Conservation (phyloP, 2,329 filamentous ascomycete genomes). For the Claviceps citrina region DNA sequence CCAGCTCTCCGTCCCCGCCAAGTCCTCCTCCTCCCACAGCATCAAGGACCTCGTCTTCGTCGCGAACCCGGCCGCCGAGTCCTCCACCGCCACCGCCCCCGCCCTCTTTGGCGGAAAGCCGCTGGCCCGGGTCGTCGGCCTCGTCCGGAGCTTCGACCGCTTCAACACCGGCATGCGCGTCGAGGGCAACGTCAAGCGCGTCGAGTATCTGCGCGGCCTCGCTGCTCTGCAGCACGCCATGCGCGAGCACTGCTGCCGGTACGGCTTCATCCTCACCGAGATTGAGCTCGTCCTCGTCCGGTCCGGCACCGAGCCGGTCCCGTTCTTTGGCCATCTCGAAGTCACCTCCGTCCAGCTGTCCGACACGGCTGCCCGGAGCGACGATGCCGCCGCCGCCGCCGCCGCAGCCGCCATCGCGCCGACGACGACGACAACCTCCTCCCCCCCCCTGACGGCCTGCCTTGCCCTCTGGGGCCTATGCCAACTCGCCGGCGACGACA, state of each 20-base stretch:
- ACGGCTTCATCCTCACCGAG: conserved; percentile 92
- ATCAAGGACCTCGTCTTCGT: conserved; percentile 46
- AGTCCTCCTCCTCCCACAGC: conserved; percentile 17
- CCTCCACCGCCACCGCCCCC: conserved; percentile 37
- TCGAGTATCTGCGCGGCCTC: conserved; percentile 77
- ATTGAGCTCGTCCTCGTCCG: conserved; percentile 87
- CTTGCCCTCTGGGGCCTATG: conserved; percentile 67
- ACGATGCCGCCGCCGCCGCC: conserved; percentile 19
- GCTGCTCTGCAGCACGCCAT: conserved; percentile 78
- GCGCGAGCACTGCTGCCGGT: conserved; percentile 84
- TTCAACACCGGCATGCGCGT: conserved; percentile 93
- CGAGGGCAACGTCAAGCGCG: conserved; percentile 68
- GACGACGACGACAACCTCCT: conserved; percentile 15
- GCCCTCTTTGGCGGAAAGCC: conserved; percentile 34
- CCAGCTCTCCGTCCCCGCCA: conserved; percentile 30
- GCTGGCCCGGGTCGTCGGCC: conserved; percentile 51
- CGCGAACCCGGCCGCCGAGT: conserved; percentile 43
- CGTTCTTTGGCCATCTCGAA: conserved; percentile 82
- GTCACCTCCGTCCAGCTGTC: conserved; percentile 47
- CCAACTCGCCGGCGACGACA: conserved; percentile 47
- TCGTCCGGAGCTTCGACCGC: conserved; percentile 83
- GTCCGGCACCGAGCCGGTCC: conserved; percentile 54
- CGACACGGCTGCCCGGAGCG: conserved; percentile 18
- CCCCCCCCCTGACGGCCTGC: conserved; percentile 48
- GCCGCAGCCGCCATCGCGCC: not conserved